Percentiles rank a stretch among this genome's conserved stretches.
Evolutionary conservation across 306 rosid genomes (phyloP).

Genomic region (Vicia villosa): DNA sequence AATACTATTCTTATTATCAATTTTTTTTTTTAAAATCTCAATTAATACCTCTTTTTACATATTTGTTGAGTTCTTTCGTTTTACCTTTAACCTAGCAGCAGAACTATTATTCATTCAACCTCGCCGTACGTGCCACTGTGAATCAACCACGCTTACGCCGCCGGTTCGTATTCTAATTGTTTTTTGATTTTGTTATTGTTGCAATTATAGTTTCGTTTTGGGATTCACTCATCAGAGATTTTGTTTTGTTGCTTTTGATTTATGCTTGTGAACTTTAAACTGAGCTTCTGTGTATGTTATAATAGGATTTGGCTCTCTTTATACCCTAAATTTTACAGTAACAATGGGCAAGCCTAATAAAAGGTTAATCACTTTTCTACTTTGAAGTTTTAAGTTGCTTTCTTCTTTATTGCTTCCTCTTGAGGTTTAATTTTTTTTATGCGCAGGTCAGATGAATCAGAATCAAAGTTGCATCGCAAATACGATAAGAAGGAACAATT

Average conservation of each 20-base stretch:
- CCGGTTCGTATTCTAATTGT: too few relatives aligned
- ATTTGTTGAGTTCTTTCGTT: too few relatives aligned
- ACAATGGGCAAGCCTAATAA: slow-evolving; percentile 53
- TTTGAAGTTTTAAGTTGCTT: not conserved
- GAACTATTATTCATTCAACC: too few relatives aligned
- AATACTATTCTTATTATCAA: too few relatives aligned
- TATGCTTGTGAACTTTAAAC: not conserved
- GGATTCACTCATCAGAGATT: not conserved
- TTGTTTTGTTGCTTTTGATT: not conserved
- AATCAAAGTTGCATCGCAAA: slow-evolving; percentile 41
- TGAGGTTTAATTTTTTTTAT: not conserved
- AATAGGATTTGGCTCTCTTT: not conserved
- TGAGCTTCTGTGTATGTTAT: not conserved
- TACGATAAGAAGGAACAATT: slow-evolving; percentile 50
- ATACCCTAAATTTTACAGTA: not conserved
- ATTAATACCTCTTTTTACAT: too few relatives aligned
- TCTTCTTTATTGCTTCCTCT: not conserved
- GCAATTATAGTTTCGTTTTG: not conserved
- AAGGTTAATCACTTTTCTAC: not conserved
- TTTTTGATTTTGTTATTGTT: not conserved
- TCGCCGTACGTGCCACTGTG: too few relatives aligned
- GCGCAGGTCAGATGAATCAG: slow-evolving; percentile 33
- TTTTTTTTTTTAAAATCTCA: too few relatives aligned
- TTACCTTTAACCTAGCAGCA: too few relatives aligned
- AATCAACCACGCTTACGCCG: too few relatives aligned